Percentiles rank a stretch among this genome's conserved stretches.
These are phyloP conservation scores for Dryadomyces sulphureus DNA, from an alignment of 2,329 filamentous ascomycete genomes.

Conservation along the genomic window DNA sequence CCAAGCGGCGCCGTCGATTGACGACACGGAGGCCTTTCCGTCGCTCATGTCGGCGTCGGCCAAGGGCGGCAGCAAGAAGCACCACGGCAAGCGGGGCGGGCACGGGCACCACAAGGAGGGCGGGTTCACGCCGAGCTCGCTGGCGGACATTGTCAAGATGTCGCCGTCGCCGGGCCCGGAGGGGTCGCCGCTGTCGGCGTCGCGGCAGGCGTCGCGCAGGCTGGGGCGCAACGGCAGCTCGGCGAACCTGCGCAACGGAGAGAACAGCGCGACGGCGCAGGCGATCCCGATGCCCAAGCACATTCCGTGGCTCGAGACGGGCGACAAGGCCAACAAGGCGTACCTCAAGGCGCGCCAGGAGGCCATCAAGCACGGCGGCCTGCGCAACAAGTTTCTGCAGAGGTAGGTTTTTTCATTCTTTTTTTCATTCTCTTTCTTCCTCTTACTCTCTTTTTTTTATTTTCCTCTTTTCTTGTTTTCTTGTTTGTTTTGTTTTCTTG, in stretches of 20 bases:
- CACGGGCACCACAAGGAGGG: slow-evolving; percentile 59
- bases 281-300: slow-evolving; percentile 80
- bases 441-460: no score
- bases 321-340: slow-evolving; percentile 75
- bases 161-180: slow-evolving; percentile 64
- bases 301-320: slow-evolving; percentile 93
- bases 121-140: slow-evolving; percentile 48
- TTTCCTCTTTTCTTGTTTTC: no score
- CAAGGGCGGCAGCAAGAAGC: slow-evolving; percentile 67
- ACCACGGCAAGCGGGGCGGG: slow-evolving; percentile 79
- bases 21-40: slow-evolving; percentile 93
- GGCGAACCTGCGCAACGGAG: slow-evolving; percentile 47
- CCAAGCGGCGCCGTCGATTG: slow-evolving; percentile 60
- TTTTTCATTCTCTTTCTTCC: no score
- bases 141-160: slow-evolving; percentile 94
- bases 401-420: slow-evolving; percentile 36
- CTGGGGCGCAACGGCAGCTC: slow-evolving; percentile 49
- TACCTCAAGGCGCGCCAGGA: slow-evolving; percentile 92
- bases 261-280: slow-evolving; percentile 68
- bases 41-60: slow-evolving; percentile 62
- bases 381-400: slow-evolving; percentile 93
- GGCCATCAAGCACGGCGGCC: slow-evolving; percentile 90
- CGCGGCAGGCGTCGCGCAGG: slow-evolving; percentile 45
- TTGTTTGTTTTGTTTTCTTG: no score
- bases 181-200: slow-evolving; percentile 23